A percentile compares a stretch with the other conserved stretches of the same genome.
These are phyloP conservation scores for Cornus controversa DNA, from an alignment of 148 eudicot species.

Conservation along the genomic window DNA sequence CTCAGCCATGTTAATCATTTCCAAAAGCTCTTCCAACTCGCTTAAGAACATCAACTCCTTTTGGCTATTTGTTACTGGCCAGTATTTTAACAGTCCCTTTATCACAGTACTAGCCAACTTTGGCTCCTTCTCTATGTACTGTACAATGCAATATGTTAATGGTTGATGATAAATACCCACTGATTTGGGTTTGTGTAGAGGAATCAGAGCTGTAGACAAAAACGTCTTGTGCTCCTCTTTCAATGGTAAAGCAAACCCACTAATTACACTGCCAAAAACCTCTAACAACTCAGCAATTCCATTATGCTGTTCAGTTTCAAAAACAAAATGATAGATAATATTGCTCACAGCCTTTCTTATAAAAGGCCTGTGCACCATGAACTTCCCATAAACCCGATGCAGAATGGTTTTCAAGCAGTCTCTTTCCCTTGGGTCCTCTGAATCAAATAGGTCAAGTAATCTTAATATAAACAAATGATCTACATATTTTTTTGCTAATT, in stretches of 20 bases:
- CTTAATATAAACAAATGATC: conserved; percentile 37
- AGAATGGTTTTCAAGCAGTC: conserved; percentile 48
- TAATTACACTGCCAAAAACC: conserved; percentile 56
- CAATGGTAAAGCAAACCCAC: conserved; percentile 53
- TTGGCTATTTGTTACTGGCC: conserved; percentile 54
- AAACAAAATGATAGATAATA: conserved; percentile 44
- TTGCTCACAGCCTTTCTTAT: conserved; percentile 48
- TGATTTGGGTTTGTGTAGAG: conserved; percentile 59
- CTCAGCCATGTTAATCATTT: conserved; percentile 38
- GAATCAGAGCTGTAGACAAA: conserved; percentile 38
- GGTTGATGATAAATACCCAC: conserved; percentile 48
- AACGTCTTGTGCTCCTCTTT: conserved; percentile 59
- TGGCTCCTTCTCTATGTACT: conserved; percentile 54
- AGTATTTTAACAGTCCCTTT: conserved; percentile 43
- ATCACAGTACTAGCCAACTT: conserved; percentile 40
- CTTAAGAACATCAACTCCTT: conserved; percentile 55
- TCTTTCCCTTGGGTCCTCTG: conserved; percentile 55
- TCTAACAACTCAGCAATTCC: conserved; percentile 56
- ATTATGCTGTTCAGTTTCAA: conserved; percentile 48
- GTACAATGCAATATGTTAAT: conserved; percentile 44
- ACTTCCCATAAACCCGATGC: conserved; percentile 54
- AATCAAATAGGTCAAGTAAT: conserved; percentile 45
- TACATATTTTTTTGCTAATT: conserved; percentile 41
- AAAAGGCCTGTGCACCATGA: conserved; percentile 54
- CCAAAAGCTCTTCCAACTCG: conserved; percentile 54